Evolutionary conservation across 441 rosid species (phyloP), one percentile per base, ranked within the genome.

Genomic region (Kokia cookei): DNA sequence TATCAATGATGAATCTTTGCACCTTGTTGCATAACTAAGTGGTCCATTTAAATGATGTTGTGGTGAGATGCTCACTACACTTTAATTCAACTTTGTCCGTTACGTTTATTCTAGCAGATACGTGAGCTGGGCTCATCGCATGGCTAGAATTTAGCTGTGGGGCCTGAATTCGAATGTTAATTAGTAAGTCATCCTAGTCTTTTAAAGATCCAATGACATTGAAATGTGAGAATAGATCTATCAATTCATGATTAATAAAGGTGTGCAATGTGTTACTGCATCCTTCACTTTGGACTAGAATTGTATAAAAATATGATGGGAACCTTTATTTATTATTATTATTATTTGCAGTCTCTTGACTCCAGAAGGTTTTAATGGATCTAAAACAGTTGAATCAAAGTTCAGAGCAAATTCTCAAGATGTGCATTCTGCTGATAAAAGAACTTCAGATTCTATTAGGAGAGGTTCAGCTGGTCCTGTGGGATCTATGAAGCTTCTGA

Each of bases 401-500:
- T 71, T 68, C 67, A 77, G 71, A 69, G 71, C 53, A 62, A 83
- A 84, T 80, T 75, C 83, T 66, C 86, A 77, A 61, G 80, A 75
- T 77, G 63, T 67, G 47, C 61, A 59, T 53, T 77, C 82, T 76
- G 57, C 79, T 74, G 82, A 77, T 80, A 76, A 76, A 74, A 83
- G 75, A 69, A 74, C 89, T 79, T 55, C 85, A 72, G 77, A 80
- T 78, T 63, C 53, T 81, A 73, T 73, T 27, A 88, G 99, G 82
- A 90, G 87, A 75, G 99, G 98, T 61, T 94, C 99, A 73, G 91
- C 92, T 83, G 95, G 98, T 77, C 85, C 83, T 60, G 90, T 89
- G 69, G 93, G 93, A 72, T 87, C 95, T 72, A 82, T 91, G 92
- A 87, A 82, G 92, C 98, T 96, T 83, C 87, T 96, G 77, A 96